A percentile compares a stretch with the other conserved stretches of the same genome.
Conservation (phyloP, 345 rosid species). For the Atalantia buxifolia region DNA sequence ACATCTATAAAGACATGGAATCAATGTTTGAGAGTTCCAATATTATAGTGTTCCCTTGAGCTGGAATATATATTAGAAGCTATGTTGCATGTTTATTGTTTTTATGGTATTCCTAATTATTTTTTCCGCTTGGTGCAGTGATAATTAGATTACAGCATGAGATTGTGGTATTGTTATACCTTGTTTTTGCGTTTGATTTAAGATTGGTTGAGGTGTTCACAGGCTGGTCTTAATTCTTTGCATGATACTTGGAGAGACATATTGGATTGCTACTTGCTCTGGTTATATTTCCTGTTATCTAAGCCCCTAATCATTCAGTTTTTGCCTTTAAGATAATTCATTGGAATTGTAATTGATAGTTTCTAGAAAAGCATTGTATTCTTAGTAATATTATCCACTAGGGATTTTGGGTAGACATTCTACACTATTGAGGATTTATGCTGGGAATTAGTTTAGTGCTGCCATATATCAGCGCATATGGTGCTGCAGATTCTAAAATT, state of each 20-base stretch:
- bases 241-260: not conserved
- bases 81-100: not conserved
- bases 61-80: constrained; percentile 18
- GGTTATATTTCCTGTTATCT: not conserved
- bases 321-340: not conserved
- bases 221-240: not conserved
- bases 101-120: not conserved
- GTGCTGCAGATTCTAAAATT: not conserved
- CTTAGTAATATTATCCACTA: no score
- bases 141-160: not conserved
- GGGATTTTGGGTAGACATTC: not conserved
- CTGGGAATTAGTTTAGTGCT: not conserved
- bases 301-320: not conserved
- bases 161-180: not conserved
- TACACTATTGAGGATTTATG: not conserved
- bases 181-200: not conserved
- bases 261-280: not conserved
- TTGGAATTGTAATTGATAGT: not conserved
- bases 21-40: constrained; percentile 11
- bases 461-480: not conserved
- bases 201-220: not conserved
- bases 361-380: not conserved
- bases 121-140: not conserved
- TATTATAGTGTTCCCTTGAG: constrained; percentile 11
- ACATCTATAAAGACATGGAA: constrained; percentile 13